Percentiles rank a stretch among this genome's conserved stretches.
Evolutionary conservation across 2,329 filamentous ascomycete species (phyloP).

Genomic region (Monilinia laxa): DNA sequence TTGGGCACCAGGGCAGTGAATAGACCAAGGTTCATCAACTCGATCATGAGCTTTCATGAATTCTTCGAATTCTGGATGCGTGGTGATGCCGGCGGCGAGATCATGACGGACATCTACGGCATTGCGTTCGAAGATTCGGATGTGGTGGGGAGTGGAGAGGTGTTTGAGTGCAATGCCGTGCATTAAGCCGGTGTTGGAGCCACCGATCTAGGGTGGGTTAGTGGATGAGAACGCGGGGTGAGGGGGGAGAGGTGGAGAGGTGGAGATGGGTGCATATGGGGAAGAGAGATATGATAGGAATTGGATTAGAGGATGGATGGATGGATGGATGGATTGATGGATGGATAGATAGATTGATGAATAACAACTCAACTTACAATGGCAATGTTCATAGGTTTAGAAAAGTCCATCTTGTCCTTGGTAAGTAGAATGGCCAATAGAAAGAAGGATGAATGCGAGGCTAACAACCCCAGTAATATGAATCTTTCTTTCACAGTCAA

Average conservation of each 20-base stretch:
- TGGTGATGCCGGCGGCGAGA: constrained; percentile 30
- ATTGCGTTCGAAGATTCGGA: constrained; percentile 29
- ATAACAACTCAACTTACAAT: constrained; percentile 8
- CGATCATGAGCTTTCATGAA: constrained; percentile 13
- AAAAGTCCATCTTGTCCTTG: constrained; percentile 4
- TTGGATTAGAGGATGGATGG: neutral
- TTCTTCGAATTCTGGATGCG: constrained; percentile 24
- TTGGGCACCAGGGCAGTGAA: constrained; percentile 15
- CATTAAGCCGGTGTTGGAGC: constrained; percentile 31
- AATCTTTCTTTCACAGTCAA: too few species aligned
- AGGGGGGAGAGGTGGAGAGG: neutral
- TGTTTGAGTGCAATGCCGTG: constrained; percentile 26
- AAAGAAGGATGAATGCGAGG: neutral
- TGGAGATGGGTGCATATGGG: neutral
- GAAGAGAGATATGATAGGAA: neutral
- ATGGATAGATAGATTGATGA: neutral
- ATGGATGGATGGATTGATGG: neutral
- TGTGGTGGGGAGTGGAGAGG: constrained; percentile 23
- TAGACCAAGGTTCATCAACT: constrained; percentile 10
- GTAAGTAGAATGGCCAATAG: neutral
- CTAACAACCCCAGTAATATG: neutral
- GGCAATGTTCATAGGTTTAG: constrained; percentile 13
- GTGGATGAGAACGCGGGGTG: neutral
- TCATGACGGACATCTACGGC: constrained; percentile 15
- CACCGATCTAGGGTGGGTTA: constrained; percentile 26